A percentile compares a stretch with the other conserved stretches of the same genome.
phyloP scores from a whole-genome alignment of 352 stramenopile genomes.

The Phytophthora nicotianae region DNA sequence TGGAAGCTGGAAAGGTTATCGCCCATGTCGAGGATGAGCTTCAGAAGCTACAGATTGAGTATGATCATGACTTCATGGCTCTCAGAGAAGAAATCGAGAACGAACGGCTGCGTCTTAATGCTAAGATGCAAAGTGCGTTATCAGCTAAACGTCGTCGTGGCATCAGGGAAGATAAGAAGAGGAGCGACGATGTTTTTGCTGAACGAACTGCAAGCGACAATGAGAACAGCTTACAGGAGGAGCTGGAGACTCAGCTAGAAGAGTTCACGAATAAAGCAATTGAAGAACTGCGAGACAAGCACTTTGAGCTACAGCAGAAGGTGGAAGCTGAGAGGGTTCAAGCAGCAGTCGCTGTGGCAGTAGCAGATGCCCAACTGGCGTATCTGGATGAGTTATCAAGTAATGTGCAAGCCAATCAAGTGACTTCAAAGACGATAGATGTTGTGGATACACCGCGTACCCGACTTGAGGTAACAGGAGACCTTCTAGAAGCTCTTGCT shows the following conservation, averaged over 20 bases:
- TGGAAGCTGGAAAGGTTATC: constrained; percentile 11
- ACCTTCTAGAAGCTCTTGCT: constrained; percentile 30
- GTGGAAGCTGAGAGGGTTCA: constrained; percentile 17
- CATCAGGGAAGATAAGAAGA: background rate
- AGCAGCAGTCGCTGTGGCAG: constrained; percentile 19
- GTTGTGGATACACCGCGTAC: background rate
- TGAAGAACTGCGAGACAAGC: constrained; percentile 16
- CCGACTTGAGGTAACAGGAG: constrained; percentile 10
- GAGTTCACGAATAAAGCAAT: constrained; percentile 20
- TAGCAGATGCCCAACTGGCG: constrained; percentile 23
- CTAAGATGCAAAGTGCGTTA: constrained; percentile 22
- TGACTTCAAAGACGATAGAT: background rate
- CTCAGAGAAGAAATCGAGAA: constrained; percentile 24
- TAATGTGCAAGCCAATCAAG: background rate
- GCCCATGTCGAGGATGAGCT: constrained; percentile 17
- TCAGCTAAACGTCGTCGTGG: constrained; percentile 12
- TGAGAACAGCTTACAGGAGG: constrained; percentile 13
- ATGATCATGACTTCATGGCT: constrained; percentile 17
- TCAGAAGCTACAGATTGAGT: constrained; percentile 24
- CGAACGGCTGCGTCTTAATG: constrained; percentile 25
- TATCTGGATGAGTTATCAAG: constrained; percentile 16
- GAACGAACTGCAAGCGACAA: background rate
- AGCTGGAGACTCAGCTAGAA: constrained; percentile 24
- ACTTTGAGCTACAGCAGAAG: constrained; percentile 23
- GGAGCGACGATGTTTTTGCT: background rate